A percentile compares a stretch with the other conserved stretches of the same genome.
phyloP scores from a whole-genome alignment of 2,329 filamentous ascomycete species.

The Aspergillus spinulosporus region DNA sequence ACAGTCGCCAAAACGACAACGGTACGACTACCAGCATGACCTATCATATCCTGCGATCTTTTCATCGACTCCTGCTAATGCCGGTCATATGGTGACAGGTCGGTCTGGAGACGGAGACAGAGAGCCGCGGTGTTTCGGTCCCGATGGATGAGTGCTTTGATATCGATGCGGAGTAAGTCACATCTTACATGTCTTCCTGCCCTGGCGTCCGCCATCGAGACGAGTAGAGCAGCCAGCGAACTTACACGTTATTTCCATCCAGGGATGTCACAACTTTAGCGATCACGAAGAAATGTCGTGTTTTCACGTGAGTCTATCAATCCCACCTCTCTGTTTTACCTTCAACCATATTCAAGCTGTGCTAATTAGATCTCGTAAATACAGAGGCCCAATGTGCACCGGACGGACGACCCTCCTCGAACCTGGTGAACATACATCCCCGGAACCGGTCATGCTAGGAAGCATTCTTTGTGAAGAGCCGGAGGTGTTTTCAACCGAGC shows the following conservation, averaged over 20 bases:
- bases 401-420: constrained; percentile 10
- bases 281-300: constrained; percentile 11
- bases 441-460: constrained; percentile 6
- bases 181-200: background rate
- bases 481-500: background rate
- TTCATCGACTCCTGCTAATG: background rate
- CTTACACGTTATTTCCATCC: background rate
- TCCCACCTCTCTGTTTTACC: no score
- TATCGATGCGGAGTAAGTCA: constrained; percentile 16
- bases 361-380: background rate
- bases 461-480: constrained; percentile 14
- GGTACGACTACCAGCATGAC: background rate
- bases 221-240: background rate
- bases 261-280: constrained; percentile 16
- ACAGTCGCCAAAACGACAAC: constrained; percentile 6
- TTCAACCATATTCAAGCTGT: background rate
- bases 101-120: constrained; percentile 17
- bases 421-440: constrained; percentile 12
- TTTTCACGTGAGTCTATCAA: constrained; percentile 16
- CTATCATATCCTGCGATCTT: background rate
- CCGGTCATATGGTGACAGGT: constrained; percentile 4
- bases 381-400: constrained; percentile 14
- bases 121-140: constrained; percentile 7
- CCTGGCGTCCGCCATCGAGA: no score
- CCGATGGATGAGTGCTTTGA: constrained; percentile 13